phyloP scores from a whole-genome alignment of 169 alveolate genomes.

The Fabrea salina region DNA sequence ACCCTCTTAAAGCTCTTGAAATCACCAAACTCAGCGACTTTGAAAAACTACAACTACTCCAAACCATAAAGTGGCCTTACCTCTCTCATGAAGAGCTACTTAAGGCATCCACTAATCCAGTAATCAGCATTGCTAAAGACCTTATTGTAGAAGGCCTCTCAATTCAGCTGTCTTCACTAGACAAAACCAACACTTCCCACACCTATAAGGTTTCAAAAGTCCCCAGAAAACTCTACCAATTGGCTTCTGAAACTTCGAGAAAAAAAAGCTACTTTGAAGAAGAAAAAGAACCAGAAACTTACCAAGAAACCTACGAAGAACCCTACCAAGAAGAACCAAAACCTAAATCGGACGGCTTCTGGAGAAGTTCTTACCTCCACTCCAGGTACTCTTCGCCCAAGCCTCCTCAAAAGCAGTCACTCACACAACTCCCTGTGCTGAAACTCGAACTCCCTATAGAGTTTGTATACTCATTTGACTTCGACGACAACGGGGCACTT shows the following conservation, averaged over 20 bases:
- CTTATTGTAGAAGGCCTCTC: conserved; percentile 52
- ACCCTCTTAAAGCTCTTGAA: conserved; percentile 23
- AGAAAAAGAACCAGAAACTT: background rate
- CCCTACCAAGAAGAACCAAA: background rate
- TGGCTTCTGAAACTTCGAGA: background rate
- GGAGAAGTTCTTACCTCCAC: background rate
- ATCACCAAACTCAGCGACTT: conserved; percentile 33
- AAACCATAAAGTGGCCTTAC: conserved; percentile 43
- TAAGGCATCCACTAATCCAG: conserved; percentile 41
- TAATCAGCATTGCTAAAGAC: conserved; percentile 49
- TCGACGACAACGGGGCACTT: conserved; percentile 81
- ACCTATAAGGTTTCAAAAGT: background rate
- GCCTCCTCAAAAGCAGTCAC: conserved; percentile 29
- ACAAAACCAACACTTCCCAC: background rate
- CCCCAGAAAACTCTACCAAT: conserved; percentile 30
- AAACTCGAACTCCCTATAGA: conserved; percentile 29
- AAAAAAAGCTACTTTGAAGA: background rate
- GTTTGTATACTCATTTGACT: conserved; percentile 68
- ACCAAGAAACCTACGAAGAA: background rate
- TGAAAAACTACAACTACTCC: conserved; percentile 36
- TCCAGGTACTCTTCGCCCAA: background rate
- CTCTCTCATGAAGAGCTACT: conserved; percentile 53
- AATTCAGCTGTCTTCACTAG: conserved; percentile 21
- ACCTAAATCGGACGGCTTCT: background rate
- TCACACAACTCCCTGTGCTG: background rate